Evolutionary conservation across 164 flowering plant genomes (phyloP), one percentile per base, ranked within the genome.

Genomic region (Vitis riparia): DNA sequence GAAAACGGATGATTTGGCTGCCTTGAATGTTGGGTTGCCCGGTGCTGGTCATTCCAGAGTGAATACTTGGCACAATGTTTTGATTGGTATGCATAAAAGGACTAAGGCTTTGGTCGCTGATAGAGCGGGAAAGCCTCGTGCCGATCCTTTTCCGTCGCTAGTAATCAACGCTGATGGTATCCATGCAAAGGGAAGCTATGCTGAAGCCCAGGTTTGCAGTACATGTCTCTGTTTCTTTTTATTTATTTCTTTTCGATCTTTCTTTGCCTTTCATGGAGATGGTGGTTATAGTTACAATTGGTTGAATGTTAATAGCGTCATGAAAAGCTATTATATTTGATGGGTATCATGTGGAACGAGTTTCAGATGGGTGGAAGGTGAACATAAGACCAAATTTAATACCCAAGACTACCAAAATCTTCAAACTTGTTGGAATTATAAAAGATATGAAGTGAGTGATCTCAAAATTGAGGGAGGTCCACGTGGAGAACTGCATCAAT

Each of bases 31-130:
- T 10, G 95, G 89, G 2, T 72, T 88, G 63, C 70, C 76, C 12
- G 86, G 85, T 9, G 63, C 1, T 63, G 70, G 59, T 89, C 27
- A 23, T 23, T 23, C 97, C 6, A 86, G 98, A 71, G 89, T 76
- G 19, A 95, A 91, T 69, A 90, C 99, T 30, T 95, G 98, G 99
- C 85, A 88, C 64, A 94, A 93, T 75, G 92, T 95, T 66, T 79
- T 95, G 86, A 63, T 95, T 10, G 81, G 87, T 63, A 91, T 95
- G 97, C 94, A 91, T 82, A 94, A 89, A 80, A 88, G 81, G 83
- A 87, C 94, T 10, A 89, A 80, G 68, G 78, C 68, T 68, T 66
- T 91, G 68, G 78, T 91, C 51, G 94, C 90, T 0, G 82, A 80
- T 75, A 79, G 84, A 32, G 83, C 4, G 94, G 99, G 66, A 83